Evolutionary conservation across 2,329 filamentous ascomycete species (phyloP).

Genomic region (Neoarthrinium moseri): DNA sequence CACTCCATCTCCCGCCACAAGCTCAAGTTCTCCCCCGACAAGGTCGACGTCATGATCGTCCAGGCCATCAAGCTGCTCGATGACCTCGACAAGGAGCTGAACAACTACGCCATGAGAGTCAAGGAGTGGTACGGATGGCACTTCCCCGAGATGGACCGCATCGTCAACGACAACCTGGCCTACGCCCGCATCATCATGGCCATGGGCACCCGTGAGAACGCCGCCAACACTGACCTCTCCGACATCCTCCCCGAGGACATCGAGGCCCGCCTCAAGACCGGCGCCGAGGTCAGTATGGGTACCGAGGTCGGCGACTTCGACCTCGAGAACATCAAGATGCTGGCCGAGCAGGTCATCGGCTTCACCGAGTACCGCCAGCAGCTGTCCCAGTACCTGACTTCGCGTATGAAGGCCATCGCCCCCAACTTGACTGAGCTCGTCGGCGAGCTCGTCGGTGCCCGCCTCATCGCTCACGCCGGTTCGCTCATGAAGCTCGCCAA

Average conservation of each 20-base stretch:
- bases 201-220: slow-evolving; percentile 86
- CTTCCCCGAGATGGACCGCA: slow-evolving; percentile 96
- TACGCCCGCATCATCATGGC: slow-evolving; percentile 86
- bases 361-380: slow-evolving; percentile 89
- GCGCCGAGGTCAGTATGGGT: slow-evolving; percentile 97
- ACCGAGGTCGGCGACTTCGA: slow-evolving; percentile 94
- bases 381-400: slow-evolving; percentile 84
- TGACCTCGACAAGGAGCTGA: slow-evolving; percentile 97
- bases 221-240: slow-evolving; percentile 73
- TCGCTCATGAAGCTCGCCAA: slow-evolving; percentile 95
- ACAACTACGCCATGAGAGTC: slow-evolving; percentile 97
- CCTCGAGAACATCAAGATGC: slow-evolving; percentile 84
- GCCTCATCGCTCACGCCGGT: slow-evolving; percentile 91
- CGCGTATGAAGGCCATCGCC: slow-evolving; percentile 94
- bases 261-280: slow-evolving; percentile 85
- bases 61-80: slow-evolving; percentile 93
- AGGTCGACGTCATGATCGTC: slow-evolving; percentile 99
- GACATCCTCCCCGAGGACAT: slow-evolving; percentile 96
- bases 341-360: slow-evolving; percentile 89
- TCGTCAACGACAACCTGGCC: slow-evolving; percentile 94
- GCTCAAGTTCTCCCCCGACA: slow-evolving; percentile 97
- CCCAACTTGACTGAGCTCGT: slow-evolving; percentile 93
- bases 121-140: slow-evolving; percentile 99
- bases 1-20: slow-evolving; percentile 97
- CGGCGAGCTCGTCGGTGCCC: slow-evolving; percentile 89